Percentiles rank a stretch among this genome's conserved stretches.
Evolutionary conservation across 1,284 basidiomycete species (phyloP).

Genomic region (Exobasidium cylindrosporum): DNA sequence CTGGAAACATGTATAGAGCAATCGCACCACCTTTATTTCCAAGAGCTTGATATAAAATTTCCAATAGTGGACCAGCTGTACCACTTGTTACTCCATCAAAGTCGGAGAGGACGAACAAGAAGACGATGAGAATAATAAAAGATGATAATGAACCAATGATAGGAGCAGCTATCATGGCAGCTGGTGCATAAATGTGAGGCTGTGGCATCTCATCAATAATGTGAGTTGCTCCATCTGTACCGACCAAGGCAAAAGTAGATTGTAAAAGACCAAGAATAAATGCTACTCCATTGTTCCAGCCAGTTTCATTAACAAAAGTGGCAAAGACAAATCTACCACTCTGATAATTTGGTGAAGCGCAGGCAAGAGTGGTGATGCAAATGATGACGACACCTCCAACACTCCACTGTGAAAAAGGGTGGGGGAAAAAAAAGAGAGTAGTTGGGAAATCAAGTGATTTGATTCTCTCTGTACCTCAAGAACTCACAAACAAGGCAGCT

Average conservation of each 20-base stretch:
- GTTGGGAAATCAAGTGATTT: not conserved
- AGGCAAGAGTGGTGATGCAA: conserved; percentile 56
- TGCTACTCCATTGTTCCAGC: conserved; percentile 58
- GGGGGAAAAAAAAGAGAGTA: not conserved
- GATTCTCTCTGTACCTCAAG: not conserved
- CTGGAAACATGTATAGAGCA: conserved; percentile 59
- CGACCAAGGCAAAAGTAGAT: conserved; percentile 52
- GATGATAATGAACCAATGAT: conserved; percentile 65
- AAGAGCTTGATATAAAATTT: conserved; percentile 66
- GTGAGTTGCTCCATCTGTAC: conserved; percentile 47
- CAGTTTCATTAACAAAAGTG: conserved; percentile 57
- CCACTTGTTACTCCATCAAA: conserved; percentile 62
- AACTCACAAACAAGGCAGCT: conserved; percentile 13
- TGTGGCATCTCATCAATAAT: conserved; percentile 67
- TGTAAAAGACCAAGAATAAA: conserved; percentile 59
- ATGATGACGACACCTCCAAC: conserved; percentile 55
- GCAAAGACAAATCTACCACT: conserved; percentile 57
- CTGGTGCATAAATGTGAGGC: conserved; percentile 63
- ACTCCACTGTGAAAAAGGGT: conserved; percentile 38
- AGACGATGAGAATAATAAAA: conserved; percentile 66
- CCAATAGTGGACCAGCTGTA: conserved; percentile 66
- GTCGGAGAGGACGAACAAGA: conserved; percentile 69
- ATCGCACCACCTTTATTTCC: conserved; percentile 66
- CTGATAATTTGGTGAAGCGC: conserved; percentile 55
- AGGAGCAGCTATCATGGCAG: conserved; percentile 65